Evolutionary conservation across 1,139 yeast species (phyloP).

Genomic region (Candida dubliniensis): DNA sequence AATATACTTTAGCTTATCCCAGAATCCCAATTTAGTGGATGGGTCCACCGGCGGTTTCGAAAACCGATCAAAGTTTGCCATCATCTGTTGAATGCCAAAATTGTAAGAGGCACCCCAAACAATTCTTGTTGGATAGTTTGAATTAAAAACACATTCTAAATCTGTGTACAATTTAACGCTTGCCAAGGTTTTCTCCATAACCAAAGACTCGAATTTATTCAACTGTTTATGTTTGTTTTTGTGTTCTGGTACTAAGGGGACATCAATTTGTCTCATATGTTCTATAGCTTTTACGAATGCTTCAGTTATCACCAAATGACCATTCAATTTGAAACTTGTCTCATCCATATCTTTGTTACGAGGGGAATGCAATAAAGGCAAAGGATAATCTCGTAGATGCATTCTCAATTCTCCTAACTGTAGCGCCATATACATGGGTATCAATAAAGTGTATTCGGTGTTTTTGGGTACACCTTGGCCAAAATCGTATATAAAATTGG

Average conservation of each 20-base stretch:
- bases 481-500: conserved; percentile 61
- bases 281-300: conserved; percentile 37
- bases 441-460: conserved; percentile 62
- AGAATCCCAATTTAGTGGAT: conserved; percentile 53
- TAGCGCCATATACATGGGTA: conserved; percentile 60
- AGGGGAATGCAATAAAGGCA: conserved; percentile 53
- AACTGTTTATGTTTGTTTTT: conserved; percentile 22
- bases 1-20: conserved; percentile 55
- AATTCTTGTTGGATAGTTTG: conserved; percentile 63
- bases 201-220: conserved; percentile 49
- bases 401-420: conserved; percentile 52
- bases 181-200: conserved; percentile 74
- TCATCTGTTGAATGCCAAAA: conserved; percentile 80
- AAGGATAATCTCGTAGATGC: conserved; percentile 67
- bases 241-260: conserved; percentile 52
- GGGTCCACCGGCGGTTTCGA: conserved; percentile 79
- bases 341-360: conserved; percentile 15
- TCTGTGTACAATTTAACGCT: conserved; percentile 73
- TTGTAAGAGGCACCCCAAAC: conserved; percentile 87
- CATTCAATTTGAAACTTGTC: conserved; percentile 34
- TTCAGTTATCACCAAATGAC: conserved; percentile 52
- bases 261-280: conserved; percentile 58
- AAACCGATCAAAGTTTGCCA: conserved; percentile 78
- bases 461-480: conserved; percentile 85
- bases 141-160: conserved; percentile 53